phyloP scores from a whole-genome alignment of 2,329 filamentous ascomycete species.

The Rutstroemia sp. region DNA sequence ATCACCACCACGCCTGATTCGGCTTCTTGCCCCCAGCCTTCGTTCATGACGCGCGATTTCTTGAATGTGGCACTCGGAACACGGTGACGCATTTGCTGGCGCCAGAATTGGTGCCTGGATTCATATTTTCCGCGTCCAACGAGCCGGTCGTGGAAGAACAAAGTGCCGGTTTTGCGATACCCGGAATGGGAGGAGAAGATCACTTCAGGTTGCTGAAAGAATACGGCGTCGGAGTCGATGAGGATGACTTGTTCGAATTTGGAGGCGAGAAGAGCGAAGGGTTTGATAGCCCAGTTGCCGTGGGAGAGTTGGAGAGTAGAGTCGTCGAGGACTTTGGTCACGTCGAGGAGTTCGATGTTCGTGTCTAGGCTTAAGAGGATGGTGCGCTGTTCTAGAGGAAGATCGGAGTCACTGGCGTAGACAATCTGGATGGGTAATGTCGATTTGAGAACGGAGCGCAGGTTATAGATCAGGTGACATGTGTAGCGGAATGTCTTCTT shows the following conservation, averaged over 20 bases:
- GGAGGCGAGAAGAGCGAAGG: conserved; percentile 34
- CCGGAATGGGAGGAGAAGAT: conserved; percentile 28
- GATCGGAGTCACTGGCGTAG: neutral
- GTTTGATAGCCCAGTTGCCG: conserved; percentile 34
- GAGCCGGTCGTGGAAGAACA: conserved; percentile 37
- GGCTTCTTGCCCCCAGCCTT: conserved; percentile 3
- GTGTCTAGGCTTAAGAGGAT: neutral
- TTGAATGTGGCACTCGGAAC: conserved; percentile 13
- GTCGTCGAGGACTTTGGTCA: conserved; percentile 4
- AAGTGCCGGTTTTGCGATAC: conserved; percentile 30
- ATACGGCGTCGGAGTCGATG: conserved; percentile 35
- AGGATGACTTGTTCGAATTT: conserved; percentile 33
- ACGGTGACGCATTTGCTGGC: conserved; percentile 32
- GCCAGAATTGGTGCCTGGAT: conserved; percentile 34
- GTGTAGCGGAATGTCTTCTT: neutral
- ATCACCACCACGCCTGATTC: conserved; percentile 26
- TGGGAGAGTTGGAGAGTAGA: neutral
- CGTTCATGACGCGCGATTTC: conserved; percentile 2
- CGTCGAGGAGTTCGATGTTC: conserved; percentile 8
- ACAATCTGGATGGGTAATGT: neutral
- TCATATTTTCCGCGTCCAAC: conserved; percentile 19
- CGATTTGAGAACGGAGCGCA: neutral
- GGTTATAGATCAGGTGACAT: neutral
- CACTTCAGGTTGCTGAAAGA: conserved; percentile 31
- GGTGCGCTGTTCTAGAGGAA: neutral